These are phyloP conservation scores for Russula brevipes DNA, from an alignment of 768 basidiomycete genomes.

Conservation along the genomic window DNA sequence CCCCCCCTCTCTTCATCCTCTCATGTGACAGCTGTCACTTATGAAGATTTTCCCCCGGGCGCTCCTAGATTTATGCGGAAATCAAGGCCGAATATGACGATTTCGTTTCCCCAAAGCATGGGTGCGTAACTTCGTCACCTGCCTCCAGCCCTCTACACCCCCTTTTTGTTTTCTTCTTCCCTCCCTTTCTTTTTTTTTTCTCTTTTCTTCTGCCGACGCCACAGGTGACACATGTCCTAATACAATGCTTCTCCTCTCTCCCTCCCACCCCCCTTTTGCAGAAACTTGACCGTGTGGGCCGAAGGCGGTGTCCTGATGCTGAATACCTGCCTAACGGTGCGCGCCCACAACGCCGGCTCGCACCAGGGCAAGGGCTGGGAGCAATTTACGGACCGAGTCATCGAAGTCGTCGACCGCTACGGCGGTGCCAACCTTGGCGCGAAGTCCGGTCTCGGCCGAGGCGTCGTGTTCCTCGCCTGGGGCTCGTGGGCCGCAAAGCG, in stretches of 20 bases:
- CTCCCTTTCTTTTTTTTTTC: background rate
- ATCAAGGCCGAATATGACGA: conserved; percentile 76
- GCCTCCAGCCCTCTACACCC: background rate
- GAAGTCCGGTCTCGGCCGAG: conserved; percentile 54
- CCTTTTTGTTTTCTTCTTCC: background rate
- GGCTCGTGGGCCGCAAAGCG: conserved; percentile 82
- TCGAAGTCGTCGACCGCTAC: conserved; percentile 72
- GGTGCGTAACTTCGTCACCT: conserved; percentile 45
- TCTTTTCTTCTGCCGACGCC: background rate
- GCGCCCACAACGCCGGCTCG: conserved; percentile 66
- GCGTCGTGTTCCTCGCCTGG: conserved; percentile 88
- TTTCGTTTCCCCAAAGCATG: conserved; percentile 76
- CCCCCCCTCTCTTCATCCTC: background rate
- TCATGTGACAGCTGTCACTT: conserved; percentile 14
- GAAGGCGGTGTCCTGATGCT: conserved; percentile 83
- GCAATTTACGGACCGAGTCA: conserved; percentile 76
- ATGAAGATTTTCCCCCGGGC: background rate
- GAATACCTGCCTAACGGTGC: conserved; percentile 90
- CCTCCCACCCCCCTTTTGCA: conserved; percentile 29
- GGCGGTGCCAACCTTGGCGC: conserved; percentile 62
- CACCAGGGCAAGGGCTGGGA: conserved; percentile 91
- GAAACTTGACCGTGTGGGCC: conserved; percentile 79
- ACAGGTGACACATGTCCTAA: background rate
- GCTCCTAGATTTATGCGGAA: conserved; percentile 75
- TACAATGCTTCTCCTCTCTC: background rate